Conservation (phyloP, 1,284 basidiomycete genomes). For the Sporisorium iseilematis-ciliati region DNA sequence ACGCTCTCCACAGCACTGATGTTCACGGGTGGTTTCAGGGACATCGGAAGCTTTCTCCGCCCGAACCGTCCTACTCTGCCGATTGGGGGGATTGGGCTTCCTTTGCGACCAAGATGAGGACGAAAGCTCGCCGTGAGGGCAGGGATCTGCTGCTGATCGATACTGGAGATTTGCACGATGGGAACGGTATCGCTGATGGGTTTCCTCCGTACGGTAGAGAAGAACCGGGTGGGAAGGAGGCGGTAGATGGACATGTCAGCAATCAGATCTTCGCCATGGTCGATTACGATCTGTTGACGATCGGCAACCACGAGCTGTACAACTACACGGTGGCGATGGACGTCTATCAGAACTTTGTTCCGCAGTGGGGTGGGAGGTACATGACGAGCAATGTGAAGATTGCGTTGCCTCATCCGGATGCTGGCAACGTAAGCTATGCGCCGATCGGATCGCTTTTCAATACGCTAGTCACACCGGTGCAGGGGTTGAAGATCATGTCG, state of each 20-base stretch:
- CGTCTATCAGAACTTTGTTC: conserved; percentile 83
- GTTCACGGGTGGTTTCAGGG: conserved; percentile 74
- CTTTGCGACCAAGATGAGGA: conserved; percentile 65
- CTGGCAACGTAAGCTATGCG: conserved; percentile 27
- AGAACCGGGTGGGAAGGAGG: conserved; percentile 49
- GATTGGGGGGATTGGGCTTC: conserved; percentile 70
- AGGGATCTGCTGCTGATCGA: conserved; percentile 68
- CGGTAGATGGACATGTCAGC: conserved; percentile 62
- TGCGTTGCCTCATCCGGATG: conserved; percentile 42
- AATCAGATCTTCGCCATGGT: conserved; percentile 75
- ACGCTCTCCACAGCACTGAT: conserved; percentile 84
- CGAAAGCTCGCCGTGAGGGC: conserved; percentile 53
- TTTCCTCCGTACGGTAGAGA: conserved; percentile 48
- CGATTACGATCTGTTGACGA: conserved; percentile 84
- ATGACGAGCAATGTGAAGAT: conserved; percentile 63
- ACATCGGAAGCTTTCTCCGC: conserved; percentile 64
- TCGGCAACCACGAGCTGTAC: conserved; percentile 92
- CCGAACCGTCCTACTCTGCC: conserved; percentile 66
- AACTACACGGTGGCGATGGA: conserved; percentile 81
- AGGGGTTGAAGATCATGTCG: conserved; percentile 59
- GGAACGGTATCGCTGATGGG: conserved; percentile 66
- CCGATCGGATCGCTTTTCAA: conserved; percentile 60
- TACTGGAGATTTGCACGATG: conserved; percentile 66
- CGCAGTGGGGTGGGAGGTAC: conserved; percentile 71
- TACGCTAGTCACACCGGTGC: conserved; percentile 57